Evolutionary conservation across 2,329 filamentous ascomycete genomes (phyloP).

Genomic region (Cryphonectria nitschkei): DNA sequence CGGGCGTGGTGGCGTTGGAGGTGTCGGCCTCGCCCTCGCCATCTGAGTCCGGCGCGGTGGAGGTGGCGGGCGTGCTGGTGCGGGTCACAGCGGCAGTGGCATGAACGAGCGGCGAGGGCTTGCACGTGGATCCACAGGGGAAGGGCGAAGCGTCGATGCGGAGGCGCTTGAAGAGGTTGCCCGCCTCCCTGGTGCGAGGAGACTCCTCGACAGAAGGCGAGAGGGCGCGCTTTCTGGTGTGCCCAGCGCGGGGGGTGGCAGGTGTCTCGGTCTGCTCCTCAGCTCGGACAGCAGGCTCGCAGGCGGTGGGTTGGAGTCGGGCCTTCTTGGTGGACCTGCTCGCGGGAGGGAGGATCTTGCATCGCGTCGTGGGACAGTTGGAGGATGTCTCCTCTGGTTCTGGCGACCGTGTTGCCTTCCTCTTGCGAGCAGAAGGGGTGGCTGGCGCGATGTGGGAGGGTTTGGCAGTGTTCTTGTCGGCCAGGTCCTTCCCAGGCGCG

Average conservation of each 20-base stretch:
- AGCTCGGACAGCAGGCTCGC: slow-evolving; percentile 10
- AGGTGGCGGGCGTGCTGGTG: slow-evolving; percentile 44
- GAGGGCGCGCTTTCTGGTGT: slow-evolving; percentile 25
- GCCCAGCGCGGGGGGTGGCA: slow-evolving; percentile 22
- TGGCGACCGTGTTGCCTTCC: slow-evolving; percentile 37
- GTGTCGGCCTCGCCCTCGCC: slow-evolving; percentile 36
- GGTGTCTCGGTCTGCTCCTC: slow-evolving; percentile 33
- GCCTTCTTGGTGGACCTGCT: slow-evolving; percentile 23
- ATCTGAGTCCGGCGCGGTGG: slow-evolving; percentile 42
- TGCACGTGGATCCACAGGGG: slow-evolving; percentile 31
- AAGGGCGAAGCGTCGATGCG: slow-evolving; percentile 43
- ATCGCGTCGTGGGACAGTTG: not conserved
- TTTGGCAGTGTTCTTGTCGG: slow-evolving; percentile 37
- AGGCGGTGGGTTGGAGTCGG: slow-evolving; percentile 19
- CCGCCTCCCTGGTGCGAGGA: slow-evolving; percentile 36
- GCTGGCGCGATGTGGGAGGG: slow-evolving; percentile 23
- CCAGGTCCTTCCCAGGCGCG: slow-evolving; percentile 32
- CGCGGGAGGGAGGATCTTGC: slow-evolving; percentile 1
- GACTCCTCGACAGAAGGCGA: slow-evolving; percentile 32
- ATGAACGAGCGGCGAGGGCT: slow-evolving; percentile 35
- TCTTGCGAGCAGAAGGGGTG: slow-evolving; percentile 41
- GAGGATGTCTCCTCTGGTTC: slow-evolving; percentile 35
- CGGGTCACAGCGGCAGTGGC: slow-evolving; percentile 26
- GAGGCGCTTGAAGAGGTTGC: slow-evolving; percentile 46
- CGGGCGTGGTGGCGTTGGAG: slow-evolving; percentile 27